These are phyloP conservation scores for Aspergillus aculeatus DNA, from an alignment of 2,329 filamentous ascomycete genomes.

Conservation along the genomic window DNA sequence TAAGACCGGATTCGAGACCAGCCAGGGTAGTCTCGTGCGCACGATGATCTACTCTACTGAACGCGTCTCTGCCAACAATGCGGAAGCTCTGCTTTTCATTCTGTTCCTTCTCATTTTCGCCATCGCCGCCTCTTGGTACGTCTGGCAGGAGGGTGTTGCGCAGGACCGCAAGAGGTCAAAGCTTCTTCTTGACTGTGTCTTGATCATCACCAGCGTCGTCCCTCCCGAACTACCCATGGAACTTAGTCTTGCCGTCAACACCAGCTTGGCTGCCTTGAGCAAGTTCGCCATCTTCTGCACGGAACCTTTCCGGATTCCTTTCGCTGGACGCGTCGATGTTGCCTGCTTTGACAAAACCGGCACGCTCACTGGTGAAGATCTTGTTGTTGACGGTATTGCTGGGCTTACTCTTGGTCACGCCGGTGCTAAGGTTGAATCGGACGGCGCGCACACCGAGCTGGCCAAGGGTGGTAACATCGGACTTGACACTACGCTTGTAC, in stretches of 20 bases:
- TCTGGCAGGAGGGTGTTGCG: conserved; percentile 93
- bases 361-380: conserved; percentile 90
- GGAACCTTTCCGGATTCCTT: conserved; percentile 97
- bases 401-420: conserved; percentile 73
- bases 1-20: conserved; percentile 98
- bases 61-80: conserved; percentile 96
- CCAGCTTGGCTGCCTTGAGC: conserved; percentile 87
- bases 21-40: conserved; percentile 92
- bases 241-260: conserved; percentile 94
- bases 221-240: conserved; percentile 99
- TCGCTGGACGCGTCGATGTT: conserved; percentile 89
- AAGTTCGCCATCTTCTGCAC: conserved; percentile 98
- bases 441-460: conserved; percentile 81
- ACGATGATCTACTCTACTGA: conserved; percentile 99
- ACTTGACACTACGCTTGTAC: conserved; percentile 83
- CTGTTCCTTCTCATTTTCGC: conserved; percentile 95
- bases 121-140: conserved; percentile 96
- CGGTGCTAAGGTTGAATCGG: conserved; percentile 66
- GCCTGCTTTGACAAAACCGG: conserved; percentile 99
- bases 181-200: conserved; percentile 91
- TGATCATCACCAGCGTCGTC: conserved; percentile 96
- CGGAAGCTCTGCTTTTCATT: conserved; percentile 94
- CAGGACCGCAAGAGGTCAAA: conserved; percentile 97
- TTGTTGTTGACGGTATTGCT: conserved; percentile 95
- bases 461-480: conserved; percentile 68